Base-by-base conservation (phyloP, 768 basidiomycete genomes). In the Pisolithus sp. region DNA sequence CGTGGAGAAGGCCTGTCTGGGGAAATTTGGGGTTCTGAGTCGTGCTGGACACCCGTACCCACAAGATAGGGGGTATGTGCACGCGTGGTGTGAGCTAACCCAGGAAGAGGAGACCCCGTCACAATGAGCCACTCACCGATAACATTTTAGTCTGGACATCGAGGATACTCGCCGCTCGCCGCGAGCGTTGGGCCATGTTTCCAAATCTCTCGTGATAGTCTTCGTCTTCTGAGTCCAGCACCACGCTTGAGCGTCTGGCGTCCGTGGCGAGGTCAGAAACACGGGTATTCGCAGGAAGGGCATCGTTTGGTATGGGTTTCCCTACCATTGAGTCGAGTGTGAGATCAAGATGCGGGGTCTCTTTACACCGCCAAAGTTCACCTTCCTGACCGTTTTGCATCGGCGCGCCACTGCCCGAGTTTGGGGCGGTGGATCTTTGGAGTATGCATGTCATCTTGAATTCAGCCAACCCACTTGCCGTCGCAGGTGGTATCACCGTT, bases 1-100 rank as follows among this genome's bases (percentile, higher is more conserved):
- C 69, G 72, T 5, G 56, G 60, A 40, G 49, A 20, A 17, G 57
- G 38, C 13, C 45, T 60, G 47, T 57, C 59, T 18, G 52, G 48
- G 20, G 26, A 40, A 26, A 49, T 18, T n/a, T 23, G 23, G 28
- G 24, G 23, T 24, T 46, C 39, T 36, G 53, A 18, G 23, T 62
- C 63, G n/a, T 48, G 52, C 57, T 61, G 39, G 2, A 37, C 48
- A 45, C 49, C 36, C 53, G 43, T 54, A 48, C 53, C 51, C 37
- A 24, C 37, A 23, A 20, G 20, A 23, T 53, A 31, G 34, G 34
- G 34, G 34, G 26, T 31, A 31, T 31, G 12, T 31, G 30, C 30
- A 31, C 30, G 24, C 21, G 49, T n/a, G 23, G 46, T 26, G 28
- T 23, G 12, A 42, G 45, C 34, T 34, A 12, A 28, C 18, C 5